Percentiles rank a stretch among this genome's conserved stretches.
phyloP scores from a whole-genome alignment of 2,329 filamentous ascomycete species.

The Penicillium oxalicum region DNA sequence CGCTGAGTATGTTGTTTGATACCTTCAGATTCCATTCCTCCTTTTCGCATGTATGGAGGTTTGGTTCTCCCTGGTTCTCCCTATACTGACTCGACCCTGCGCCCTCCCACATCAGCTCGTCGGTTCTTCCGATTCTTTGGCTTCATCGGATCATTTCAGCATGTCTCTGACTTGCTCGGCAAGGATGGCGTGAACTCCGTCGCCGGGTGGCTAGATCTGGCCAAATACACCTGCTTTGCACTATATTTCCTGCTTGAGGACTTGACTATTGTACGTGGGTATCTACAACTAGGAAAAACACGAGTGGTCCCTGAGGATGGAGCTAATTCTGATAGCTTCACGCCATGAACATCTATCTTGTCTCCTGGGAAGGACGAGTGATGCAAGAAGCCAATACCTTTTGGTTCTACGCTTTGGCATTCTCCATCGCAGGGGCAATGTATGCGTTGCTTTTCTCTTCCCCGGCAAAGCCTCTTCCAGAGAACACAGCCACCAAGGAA shows the following conservation, averaged over 20 bases:
- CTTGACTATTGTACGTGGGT: conserved; percentile 52
- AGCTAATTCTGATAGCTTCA: conserved; percentile 29
- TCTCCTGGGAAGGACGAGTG: conserved; percentile 41
- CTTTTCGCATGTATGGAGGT: neutral
- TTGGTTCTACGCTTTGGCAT: conserved; percentile 60
- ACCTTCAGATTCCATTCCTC: neutral
- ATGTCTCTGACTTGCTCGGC: conserved; percentile 43
- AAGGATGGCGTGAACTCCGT: conserved; percentile 21
- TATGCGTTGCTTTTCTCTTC: conserved; percentile 18
- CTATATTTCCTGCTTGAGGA: conserved; percentile 64
- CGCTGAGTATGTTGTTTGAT: conserved; percentile 33
- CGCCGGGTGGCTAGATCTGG: conserved; percentile 45
- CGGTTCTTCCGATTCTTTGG: conserved; percentile 64
- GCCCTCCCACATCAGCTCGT: conserved; percentile 37
- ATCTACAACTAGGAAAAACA: neutral
- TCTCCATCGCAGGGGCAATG: conserved; percentile 40
- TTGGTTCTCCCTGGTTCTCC: too few species aligned
- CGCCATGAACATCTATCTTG: conserved; percentile 47
- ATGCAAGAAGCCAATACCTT: conserved; percentile 60
- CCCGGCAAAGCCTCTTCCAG: neutral
- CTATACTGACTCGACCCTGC: too few species aligned
- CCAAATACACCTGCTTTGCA: conserved; percentile 56
- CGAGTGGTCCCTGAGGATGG: neutral
- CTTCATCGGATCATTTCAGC: conserved; percentile 56
- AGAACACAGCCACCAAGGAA: conserved; percentile 16